These are phyloP conservation scores for Sedum album DNA, from an alignment of 164 flowering plant species.

Conservation along the genomic window DNA sequence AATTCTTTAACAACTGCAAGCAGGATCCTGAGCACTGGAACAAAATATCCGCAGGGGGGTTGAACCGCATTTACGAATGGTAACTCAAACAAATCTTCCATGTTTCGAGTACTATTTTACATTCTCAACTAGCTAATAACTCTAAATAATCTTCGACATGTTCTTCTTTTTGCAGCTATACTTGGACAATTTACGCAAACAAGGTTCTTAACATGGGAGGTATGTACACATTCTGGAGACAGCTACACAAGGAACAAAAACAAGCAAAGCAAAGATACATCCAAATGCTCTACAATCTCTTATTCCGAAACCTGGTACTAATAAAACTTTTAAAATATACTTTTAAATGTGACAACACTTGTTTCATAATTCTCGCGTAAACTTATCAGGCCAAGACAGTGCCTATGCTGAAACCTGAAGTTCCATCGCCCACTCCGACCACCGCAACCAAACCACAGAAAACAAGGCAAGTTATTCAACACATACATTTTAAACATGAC, in stretches of 20 bases:
- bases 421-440: neutral
- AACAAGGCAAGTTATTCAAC: neutral
- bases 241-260: slow-evolving; percentile 60
- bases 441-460: neutral
- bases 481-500: neutral
- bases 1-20: slow-evolving; percentile 22
- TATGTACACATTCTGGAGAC: slow-evolving; percentile 75
- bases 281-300: slow-evolving; percentile 68
- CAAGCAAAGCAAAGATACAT: slow-evolving; percentile 74
- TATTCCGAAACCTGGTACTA: slow-evolving; percentile 60
- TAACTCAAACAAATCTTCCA: neutral
- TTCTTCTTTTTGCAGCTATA: slow-evolving; percentile 52
- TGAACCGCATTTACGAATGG: slow-evolving; percentile 13
- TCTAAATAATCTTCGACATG: neutral
- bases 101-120: neutral
- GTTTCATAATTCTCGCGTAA: neutral
- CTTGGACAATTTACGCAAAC: slow-evolving; percentile 95
- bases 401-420: neutral
- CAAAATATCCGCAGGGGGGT: slow-evolving; percentile 18
- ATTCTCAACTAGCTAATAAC: neutral
- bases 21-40: slow-evolving; percentile 18
- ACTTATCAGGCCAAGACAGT: neutral
- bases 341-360: neutral
- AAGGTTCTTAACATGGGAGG: slow-evolving; percentile 85
- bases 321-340: neutral